These are phyloP conservation scores for Pyrenula massariospora DNA, from an alignment of 495 filamentous ascomycete genomes.

Conservation along the genomic window DNA sequence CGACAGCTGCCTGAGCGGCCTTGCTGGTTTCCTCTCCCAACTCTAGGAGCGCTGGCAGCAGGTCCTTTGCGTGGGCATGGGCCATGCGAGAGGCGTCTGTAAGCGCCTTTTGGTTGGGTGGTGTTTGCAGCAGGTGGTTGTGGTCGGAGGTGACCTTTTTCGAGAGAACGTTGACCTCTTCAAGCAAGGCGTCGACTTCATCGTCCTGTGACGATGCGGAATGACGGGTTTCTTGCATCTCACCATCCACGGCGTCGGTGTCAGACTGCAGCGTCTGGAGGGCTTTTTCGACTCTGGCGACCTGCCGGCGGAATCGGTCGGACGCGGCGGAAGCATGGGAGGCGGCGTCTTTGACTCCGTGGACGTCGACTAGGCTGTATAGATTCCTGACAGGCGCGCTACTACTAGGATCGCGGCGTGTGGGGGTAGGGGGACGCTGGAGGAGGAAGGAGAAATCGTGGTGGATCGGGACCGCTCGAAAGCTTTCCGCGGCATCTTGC, in stretches of 20 bases:
- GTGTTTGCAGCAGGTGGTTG: slow-evolving; percentile 60
- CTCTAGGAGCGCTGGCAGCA: slow-evolving; percentile 68
- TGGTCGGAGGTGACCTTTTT: slow-evolving; percentile 82
- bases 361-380: slow-evolving; percentile 59
- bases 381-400: slow-evolving; percentile 34
- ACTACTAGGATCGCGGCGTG: slow-evolving; percentile 17
- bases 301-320: slow-evolving; percentile 39
- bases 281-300: slow-evolving; percentile 36
- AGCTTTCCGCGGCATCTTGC: slow-evolving; percentile 51
- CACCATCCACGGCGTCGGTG: slow-evolving; percentile 37
- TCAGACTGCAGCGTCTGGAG: slow-evolving; percentile 40
- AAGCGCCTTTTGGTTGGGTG: slow-evolving; percentile 57
- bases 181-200: slow-evolving; percentile 45
- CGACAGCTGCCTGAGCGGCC: slow-evolving; percentile 52
- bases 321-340: slow-evolving; percentile 29
- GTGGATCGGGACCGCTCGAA: slow-evolving; percentile 49
- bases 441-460: slow-evolving; percentile 44
- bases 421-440: slow-evolving; percentile 29
- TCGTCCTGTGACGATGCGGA: slow-evolving; percentile 20
- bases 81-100: slow-evolving; percentile 79
- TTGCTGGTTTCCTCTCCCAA: slow-evolving; percentile 65
- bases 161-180: slow-evolving; percentile 76
- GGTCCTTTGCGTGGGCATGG: slow-evolving; percentile 70
- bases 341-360: slow-evolving; percentile 54
- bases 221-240: slow-evolving; percentile 22